phyloP scores from a whole-genome alignment of 2,329 filamentous ascomycete species.

The Thyridium curvatum region DNA sequence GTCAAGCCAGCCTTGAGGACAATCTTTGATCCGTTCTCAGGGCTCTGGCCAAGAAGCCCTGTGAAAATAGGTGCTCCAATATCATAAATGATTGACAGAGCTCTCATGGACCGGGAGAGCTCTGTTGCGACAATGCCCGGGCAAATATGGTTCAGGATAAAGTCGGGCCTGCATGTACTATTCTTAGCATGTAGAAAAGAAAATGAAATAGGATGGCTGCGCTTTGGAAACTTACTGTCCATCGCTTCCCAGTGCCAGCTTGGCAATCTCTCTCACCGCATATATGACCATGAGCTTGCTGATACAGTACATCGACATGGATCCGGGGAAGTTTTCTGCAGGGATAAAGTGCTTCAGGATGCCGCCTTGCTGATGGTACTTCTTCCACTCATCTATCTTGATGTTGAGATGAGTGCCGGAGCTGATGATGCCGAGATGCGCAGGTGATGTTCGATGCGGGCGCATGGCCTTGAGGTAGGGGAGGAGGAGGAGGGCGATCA shows the following conservation, averaged over 20 bases:
- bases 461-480: conserved; percentile 30
- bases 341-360: conserved; percentile 16
- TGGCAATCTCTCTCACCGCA: conserved; percentile 12
- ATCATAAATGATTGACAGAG: conserved; percentile 1
- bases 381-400: conserved; percentile 13
- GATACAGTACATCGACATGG: conserved; percentile 12
- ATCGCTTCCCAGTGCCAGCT: conserved; percentile 12
- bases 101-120: conserved; percentile 5
- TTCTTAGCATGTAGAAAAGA: background rate
- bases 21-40: conserved; percentile 4
- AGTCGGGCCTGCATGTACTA: conserved; percentile 12
- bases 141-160: conserved; percentile 11
- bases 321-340: conserved; percentile 16
- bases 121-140: conserved; percentile 7
- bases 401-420: conserved; percentile 12
- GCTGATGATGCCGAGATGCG: conserved; percentile 16
- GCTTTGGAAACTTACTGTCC: conserved; percentile 11
- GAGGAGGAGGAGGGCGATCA: conserved; percentile 46
- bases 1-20: conserved; percentile 4
- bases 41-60: conserved; percentile 1
- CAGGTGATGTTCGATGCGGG: conserved; percentile 11
- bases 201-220: background rate
- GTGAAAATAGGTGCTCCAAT: conserved; percentile 2
- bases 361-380: conserved; percentile 7
- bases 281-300: conserved; percentile 19